Base-by-base conservation (phyloP, 139 green algal species). In the Zygnema circumcarinatum region DNA sequence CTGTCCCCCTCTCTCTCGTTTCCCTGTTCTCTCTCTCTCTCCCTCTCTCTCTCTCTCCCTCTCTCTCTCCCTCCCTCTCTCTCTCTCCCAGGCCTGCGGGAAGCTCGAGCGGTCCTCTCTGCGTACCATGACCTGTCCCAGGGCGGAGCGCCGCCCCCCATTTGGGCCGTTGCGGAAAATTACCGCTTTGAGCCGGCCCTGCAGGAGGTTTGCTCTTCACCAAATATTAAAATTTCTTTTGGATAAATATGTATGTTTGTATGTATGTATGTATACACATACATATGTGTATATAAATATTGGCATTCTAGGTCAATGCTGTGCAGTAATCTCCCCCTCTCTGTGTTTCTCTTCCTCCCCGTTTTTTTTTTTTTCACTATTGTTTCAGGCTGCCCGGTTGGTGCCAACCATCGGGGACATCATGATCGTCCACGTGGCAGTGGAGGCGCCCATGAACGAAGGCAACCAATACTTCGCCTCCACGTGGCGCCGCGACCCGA, bases 161-260 rank as follows among this genome's bases (percentile, higher is more conserved):
- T 85, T 38, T 85, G 79, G 79, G 38, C 40, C 7, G 38, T 85
- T 35, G 79, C 79, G 3, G 79, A 85, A 36, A 85, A 85, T 67
- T 85, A 85, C 41, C 32, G 79, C 25, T 85, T 85, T 22, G 79
- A 85, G 79, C 25, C 38, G 2, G 79, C 33, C 38, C 35, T 85
- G 1, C 40, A 76, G 25, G 25, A 85, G 79, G 79, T 85, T 22
- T 7, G 75, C 25, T n/a, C 75, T 79, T 21, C 21, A 32, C 16
- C 21, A 32, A 35, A 29, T 72, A 29, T 72, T 35, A 29, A 72
- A 72, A n/a, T n/a, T n/a, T n/a, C n/a, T n/a, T n/a, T n/a, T n/a
- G n/a, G n/a, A n/a, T n/a, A n/a, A n/a, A n/a, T n/a, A n/a, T n/a
- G n/a, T n/a, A n/a, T 29, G 54, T 72, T 72, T 72, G 54, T 29